phyloP scores from a whole-genome alignment of 1,284 basidiomycete species.

The Rhodotorula sp. region DNA sequence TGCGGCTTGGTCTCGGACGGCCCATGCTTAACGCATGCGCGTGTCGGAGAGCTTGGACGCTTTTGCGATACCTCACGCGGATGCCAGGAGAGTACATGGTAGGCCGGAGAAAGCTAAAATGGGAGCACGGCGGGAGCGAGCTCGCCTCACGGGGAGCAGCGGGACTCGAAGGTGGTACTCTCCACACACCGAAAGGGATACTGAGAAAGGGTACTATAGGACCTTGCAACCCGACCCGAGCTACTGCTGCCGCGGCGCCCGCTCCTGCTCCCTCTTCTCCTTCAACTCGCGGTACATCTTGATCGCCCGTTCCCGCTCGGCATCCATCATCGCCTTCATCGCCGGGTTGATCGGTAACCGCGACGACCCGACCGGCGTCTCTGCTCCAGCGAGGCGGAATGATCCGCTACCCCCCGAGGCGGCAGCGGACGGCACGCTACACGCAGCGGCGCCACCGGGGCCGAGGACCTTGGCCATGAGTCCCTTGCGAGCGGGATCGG shows the following conservation, averaged over 20 bases:
- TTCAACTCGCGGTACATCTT: conserved; percentile 66
- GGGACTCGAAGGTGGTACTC: no score
- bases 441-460: conserved; percentile 17
- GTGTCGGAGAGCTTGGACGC: no score
- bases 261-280: conserved; percentile 57
- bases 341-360: conserved; percentile 47
- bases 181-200: no score
- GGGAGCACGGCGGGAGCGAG: no score
- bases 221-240: background rate
- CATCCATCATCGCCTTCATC: conserved; percentile 69
- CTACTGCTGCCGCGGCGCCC: background rate
- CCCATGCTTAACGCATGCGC: no score
- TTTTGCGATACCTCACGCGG: no score
- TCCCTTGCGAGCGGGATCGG: conserved; percentile 26
- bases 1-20: no score
- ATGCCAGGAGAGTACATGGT: no score
- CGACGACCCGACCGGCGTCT: conserved; percentile 24
- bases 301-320: conserved; percentile 67
- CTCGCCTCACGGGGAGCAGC: no score
- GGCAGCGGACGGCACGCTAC: background rate
- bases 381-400: conserved; percentile 17
- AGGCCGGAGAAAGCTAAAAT: no score
- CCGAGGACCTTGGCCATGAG: conserved; percentile 23
- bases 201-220: no score
- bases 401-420: conserved; percentile 10